Evolutionary conservation across 331 rosid species (phyloP), one percentile per base, ranked within the genome.

Genomic region (Rhamnella rubrinervis): DNA sequence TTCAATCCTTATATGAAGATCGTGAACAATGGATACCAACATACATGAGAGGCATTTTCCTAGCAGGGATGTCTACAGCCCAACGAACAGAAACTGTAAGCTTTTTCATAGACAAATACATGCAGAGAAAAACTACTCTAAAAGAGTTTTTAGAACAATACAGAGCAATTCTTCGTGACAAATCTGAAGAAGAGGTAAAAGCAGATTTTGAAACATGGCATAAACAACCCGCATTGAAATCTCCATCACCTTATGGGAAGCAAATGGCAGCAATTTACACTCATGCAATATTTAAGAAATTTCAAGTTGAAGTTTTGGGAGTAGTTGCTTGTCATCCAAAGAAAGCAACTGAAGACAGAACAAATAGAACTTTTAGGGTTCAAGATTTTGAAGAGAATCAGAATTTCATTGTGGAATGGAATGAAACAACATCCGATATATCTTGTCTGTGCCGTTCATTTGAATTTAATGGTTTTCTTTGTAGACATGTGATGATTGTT

Each of bases 251-350:
- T 50, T 87, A 77, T 68, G 92, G 82, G 63, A 87, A 84, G 75
- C 89, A 87, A 76, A 80, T 82, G 92, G 81, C 71, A 47, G 49
- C 78, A 16, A 47, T 82, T 53, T 84, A 87, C 72, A 87, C 92
- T 15, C 82, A 80, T 59, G 59, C 78, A 6, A 59, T 84, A 53
- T 82, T 87, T 60, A 87, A 80, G 77, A 87, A 82, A 35, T 87
- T 87, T 80, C 87, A 87, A 68, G 78, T 69, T 35, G 89, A 87
- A 83, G 92, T 87, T 46, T 80, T 87, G 82, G 92, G 92, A 65
- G 92, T 77, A 58, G 87, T 82, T 78, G 89, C 92, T 66, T 87
- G 92, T 78, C 92, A 87, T 77, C 89, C 87, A 73, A 84, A 68
- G 69, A 80, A 68, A 70, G 87, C 82, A 75, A 73, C 74, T 44